Conservation (phyloP, 2,329 filamentous ascomycete genomes). For the Neofusicoccum sp. region DNA sequence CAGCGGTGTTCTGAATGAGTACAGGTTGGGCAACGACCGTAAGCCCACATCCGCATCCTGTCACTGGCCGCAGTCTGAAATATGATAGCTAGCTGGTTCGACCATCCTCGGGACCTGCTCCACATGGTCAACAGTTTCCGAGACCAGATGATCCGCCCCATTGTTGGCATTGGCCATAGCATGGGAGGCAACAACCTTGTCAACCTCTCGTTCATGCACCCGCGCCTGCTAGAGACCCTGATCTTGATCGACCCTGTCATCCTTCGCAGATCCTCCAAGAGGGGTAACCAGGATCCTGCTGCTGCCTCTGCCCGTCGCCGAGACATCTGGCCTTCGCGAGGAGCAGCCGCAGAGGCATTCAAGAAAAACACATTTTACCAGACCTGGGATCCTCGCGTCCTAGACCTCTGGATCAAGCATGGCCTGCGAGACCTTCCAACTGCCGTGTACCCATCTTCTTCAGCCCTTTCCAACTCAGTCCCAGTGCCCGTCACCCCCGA, state of each 20-base stretch:
- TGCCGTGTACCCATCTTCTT: slow-evolving; percentile 48
- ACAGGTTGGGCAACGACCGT: slow-evolving; percentile 81
- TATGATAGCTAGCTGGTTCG: slow-evolving; percentile 74
- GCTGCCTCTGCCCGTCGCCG: slow-evolving; percentile 70
- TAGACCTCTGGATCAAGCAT: slow-evolving; percentile 71
- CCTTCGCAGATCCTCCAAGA: slow-evolving; percentile 50
- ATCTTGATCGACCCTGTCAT: slow-evolving; percentile 87
- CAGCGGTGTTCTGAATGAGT: slow-evolving; percentile 77
- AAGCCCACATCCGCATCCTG: slow-evolving; percentile 37
- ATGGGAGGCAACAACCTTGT: slow-evolving; percentile 78
- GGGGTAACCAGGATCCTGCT: slow-evolving; percentile 49
- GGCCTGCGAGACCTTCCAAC: slow-evolving; percentile 79
- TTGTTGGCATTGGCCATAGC: slow-evolving; percentile 86
- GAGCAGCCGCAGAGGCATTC: slow-evolving; percentile 69
- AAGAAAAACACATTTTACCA: slow-evolving; percentile 73
- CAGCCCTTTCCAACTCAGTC: slow-evolving; percentile 1
- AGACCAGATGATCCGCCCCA: slow-evolving; percentile 74
- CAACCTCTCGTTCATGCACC: slow-evolving; percentile 74
- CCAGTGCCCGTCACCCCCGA: slow-evolving; percentile 23
- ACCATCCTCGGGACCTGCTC: slow-evolving; percentile 81
- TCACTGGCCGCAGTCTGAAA: not conserved
- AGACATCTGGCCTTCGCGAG: slow-evolving; percentile 79
- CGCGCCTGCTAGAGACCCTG: slow-evolving; percentile 74
- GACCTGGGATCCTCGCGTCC: slow-evolving; percentile 77
- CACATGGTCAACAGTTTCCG: slow-evolving; percentile 86